Evolutionary conservation across 257 asterid genomes (phyloP).

Genomic region (Nicotiana attenuata): DNA sequence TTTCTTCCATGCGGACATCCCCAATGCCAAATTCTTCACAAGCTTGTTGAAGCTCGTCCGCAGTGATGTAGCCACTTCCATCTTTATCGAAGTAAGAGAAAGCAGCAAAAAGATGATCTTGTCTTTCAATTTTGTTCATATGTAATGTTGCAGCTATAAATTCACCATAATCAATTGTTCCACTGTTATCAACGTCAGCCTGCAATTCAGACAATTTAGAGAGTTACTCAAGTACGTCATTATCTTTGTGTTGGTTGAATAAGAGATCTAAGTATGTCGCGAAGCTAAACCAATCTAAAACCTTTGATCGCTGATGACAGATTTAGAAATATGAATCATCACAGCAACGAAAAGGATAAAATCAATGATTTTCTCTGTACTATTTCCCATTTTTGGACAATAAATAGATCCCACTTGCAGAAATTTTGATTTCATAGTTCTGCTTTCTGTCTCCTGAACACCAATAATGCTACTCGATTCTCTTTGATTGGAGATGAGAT

Average conservation of each 20-base stretch:
- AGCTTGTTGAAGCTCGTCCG: conserved; percentile 25
- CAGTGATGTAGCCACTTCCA: conserved; percentile 22
- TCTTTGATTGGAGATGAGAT: background rate
- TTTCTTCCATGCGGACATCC: conserved; percentile 74
- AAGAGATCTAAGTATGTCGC: background rate
- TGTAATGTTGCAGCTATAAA: conserved; percentile 86
- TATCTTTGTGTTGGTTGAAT: background rate
- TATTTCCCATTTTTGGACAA: background rate
- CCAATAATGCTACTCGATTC: background rate
- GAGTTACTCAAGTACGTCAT: background rate
- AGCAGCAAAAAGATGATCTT: conserved; percentile 32
- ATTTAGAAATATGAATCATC: background rate
- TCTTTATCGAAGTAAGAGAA: conserved; percentile 22
- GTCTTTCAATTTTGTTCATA: conserved; percentile 69
- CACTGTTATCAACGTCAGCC: conserved; percentile 92
- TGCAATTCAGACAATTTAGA: conserved; percentile 26
- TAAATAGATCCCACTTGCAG: background rate
- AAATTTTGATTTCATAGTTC: background rate
- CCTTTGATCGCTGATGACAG: background rate
- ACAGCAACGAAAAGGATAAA: background rate
- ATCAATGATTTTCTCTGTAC: background rate
- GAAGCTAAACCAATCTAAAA: background rate
- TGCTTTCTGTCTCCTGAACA: background rate
- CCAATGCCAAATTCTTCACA: conserved; percentile 42
- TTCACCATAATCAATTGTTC: conserved; percentile 86